Conservation (phyloP, 768 basidiomycete species). For the Termitomyces sp. region DNA sequence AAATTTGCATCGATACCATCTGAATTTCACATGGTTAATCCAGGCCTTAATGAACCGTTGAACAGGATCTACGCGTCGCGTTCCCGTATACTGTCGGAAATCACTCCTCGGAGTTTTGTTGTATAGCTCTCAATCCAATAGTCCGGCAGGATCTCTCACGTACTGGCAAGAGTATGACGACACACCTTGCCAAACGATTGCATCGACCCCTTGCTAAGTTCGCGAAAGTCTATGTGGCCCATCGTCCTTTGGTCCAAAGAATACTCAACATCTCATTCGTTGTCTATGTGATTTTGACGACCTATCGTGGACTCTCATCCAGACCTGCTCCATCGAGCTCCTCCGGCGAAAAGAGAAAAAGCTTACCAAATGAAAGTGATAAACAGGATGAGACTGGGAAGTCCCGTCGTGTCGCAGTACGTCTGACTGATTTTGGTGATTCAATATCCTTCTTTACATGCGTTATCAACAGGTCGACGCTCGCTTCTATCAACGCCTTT, state of each 20-base stretch:
- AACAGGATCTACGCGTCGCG: neutral
- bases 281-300: conserved; percentile 59
- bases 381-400: conserved; percentile 25
- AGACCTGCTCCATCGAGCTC: conserved; percentile 29
- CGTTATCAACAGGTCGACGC: conserved; percentile 67
- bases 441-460: neutral
- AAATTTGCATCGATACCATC: neutral
- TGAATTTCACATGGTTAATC: conserved; percentile 4
- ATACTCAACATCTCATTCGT: conserved; percentile 65
- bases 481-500: conserved; percentile 79
- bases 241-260: conserved; percentile 71
- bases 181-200: conserved; percentile 23
- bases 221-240: conserved; percentile 46
- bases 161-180: conserved; percentile 20
- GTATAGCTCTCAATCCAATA: neutral
- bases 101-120: no score
- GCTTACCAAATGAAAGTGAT: conserved; percentile 23
- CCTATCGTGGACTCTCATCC: conserved; percentile 52
- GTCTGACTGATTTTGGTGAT: neutral
- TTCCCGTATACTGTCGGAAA: neutral
- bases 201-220: conserved; percentile 37
- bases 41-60: neutral
- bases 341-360: conserved; percentile 32
- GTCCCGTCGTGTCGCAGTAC: conserved; percentile 61
- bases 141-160: neutral